A percentile compares a stretch with the other conserved stretches of the same genome.
Evolutionary conservation across 1,139 yeast genomes (phyloP).

Genomic region (Kluyveromyces sp.): DNA sequence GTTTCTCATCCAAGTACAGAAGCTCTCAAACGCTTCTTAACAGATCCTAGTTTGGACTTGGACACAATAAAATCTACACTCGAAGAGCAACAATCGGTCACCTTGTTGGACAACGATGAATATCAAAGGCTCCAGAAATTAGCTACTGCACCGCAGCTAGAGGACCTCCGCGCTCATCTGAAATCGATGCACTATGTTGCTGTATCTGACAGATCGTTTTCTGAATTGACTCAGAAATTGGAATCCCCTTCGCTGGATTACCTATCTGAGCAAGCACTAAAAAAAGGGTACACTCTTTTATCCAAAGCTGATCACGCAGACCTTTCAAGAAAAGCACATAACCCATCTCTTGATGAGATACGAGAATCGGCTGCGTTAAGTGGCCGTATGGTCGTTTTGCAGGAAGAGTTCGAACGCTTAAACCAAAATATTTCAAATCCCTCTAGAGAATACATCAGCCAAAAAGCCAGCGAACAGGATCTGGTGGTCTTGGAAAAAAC

Average conservation of each 20-base stretch:
- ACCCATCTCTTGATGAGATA: conserved; percentile 21
- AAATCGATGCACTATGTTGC: conserved; percentile 29
- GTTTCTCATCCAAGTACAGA: background rate
- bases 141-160: conserved; percentile 1
- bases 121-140: conserved; percentile 8
- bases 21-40: background rate
- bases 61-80: background rate
- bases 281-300: conserved; percentile 3
- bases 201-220: conserved; percentile 28
- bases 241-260: conserved; percentile 4
- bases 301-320: conserved; percentile 10
- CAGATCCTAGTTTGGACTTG: background rate
- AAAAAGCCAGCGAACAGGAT: conserved; percentile 28
- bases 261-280: conserved; percentile 6
- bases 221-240: conserved; percentile 25
- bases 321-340: conserved; percentile 11
- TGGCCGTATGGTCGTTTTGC: conserved; percentile 30
- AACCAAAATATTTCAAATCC: conserved; percentile 21
- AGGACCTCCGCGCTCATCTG: conserved; percentile 32
- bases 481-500: conserved; percentile 23
- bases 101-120: conserved; percentile 12
- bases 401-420: conserved; percentile 29
- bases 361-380: conserved; percentile 21
- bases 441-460: conserved; percentile 22
- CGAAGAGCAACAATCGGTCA: background rate